Base-by-base conservation (phyloP, 2,329 filamentous ascomycete genomes). In the Mariannaea elegans region DNA sequence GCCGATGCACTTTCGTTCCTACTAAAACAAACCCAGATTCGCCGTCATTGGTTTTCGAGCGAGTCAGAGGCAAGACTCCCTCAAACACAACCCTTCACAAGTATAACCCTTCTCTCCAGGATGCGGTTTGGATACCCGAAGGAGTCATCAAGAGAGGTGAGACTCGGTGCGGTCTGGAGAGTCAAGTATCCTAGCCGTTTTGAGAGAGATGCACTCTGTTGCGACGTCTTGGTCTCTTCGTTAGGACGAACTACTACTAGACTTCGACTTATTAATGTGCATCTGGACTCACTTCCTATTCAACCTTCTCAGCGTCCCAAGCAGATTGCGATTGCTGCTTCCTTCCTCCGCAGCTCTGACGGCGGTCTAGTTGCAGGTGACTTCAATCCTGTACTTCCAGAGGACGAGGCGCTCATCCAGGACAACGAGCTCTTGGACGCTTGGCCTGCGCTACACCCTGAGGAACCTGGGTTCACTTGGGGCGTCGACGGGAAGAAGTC, bases 351-450 rank as follows among this genome's bases (percentile, higher is more conserved):
- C 21, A 62, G 62, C 13, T 56, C 68, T 3, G 71, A 67, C 1
- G 63, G 58, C 21, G 77, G 76, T 0, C 41, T 80, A 4, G 68
- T 79, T 2, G 76, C 77, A 3, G 78, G 77, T 10, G 76, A 79
- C 51, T 80, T 79, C 58, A 79, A 80, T 51, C 73, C 75, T 2
- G 72, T 77, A 3, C 62, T 76, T 3, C 69, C 73, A 1, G 71
- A 75, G 42, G 78, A 80, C 50, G 59, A 61, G 3, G 38, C 48
- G 0, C 66, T 78, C 5, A 58, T 80, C 0, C 51, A 58, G 12
- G 63, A 67, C 2, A 78, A 76, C 55, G 60, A 65, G 0, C 71
- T 80, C 8, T 47, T 71, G 1, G 77, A 80, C 61, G 74, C 68
- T 5, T 79, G 76, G 77, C 34, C 46, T 7, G 52, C 62, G 10